Conservation (phyloP, 192 early-diverging fungal species). For the Globomyces pollinis-pini region DNA sequence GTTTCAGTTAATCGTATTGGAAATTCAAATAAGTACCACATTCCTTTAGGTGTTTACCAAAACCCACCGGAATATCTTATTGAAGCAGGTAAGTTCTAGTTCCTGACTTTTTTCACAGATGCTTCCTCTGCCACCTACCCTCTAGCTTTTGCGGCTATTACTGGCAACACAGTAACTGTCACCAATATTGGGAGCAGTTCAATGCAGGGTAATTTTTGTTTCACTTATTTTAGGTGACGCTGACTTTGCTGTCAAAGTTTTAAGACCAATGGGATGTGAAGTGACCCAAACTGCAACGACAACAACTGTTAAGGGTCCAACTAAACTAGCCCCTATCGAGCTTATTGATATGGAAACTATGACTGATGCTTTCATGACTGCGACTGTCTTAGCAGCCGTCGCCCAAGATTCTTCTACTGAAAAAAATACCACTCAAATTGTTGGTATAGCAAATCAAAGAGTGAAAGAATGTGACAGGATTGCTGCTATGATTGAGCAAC, state of each 20-base stretch:
- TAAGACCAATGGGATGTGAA: slow-evolving; percentile 84
- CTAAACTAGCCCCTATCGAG: slow-evolving; percentile 59
- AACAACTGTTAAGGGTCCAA: slow-evolving; percentile 86
- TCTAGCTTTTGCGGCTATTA: slow-evolving; percentile 92
- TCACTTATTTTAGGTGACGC: slow-evolving; percentile 88
- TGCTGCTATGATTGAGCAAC: slow-evolving; percentile 89
- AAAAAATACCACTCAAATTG: slow-evolving; percentile 69
- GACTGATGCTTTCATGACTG: slow-evolving; percentile 98
- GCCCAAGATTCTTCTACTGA: slow-evolving; percentile 32
- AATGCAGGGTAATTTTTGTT: slow-evolving; percentile 87
- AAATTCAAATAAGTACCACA: slow-evolving; percentile 67
- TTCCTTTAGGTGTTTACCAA: slow-evolving; percentile 68
- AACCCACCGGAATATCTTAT: slow-evolving; percentile 82
- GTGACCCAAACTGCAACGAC: slow-evolving; percentile 83
- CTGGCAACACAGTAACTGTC: slow-evolving; percentile 77
- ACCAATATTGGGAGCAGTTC: slow-evolving; percentile 89
- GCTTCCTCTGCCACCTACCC: slow-evolving; percentile 97
- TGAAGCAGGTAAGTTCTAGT: slow-evolving; percentile 60
- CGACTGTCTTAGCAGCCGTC: slow-evolving; percentile 84
- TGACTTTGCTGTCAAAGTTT: slow-evolving; percentile 83
- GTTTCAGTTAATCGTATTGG: slow-evolving; percentile 62
- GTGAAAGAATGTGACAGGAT: slow-evolving; percentile 99
- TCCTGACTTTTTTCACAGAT: slow-evolving; percentile 40
- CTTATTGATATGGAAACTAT: slow-evolving; percentile 95
- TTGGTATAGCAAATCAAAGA: slow-evolving; percentile 94